Evolutionary conservation across 345 rosid species (phyloP).

Genomic region (Physaria fendleri): DNA sequence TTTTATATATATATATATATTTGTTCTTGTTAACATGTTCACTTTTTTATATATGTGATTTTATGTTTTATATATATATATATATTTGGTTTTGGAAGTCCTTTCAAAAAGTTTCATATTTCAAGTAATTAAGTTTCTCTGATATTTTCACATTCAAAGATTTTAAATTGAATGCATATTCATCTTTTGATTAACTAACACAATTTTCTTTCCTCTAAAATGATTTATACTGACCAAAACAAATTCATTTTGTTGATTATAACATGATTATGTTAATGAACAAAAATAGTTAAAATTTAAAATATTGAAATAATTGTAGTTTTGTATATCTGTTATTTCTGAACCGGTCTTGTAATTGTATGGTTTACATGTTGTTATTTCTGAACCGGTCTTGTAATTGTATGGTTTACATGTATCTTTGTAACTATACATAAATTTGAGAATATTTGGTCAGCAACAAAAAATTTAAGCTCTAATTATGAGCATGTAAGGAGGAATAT

Average conservation of each 20-base stretch:
- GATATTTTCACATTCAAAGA: no score
- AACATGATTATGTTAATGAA: background rate
- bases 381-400: no score
- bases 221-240: background rate
- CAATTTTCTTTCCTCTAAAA: background rate
- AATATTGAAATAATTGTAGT: background rate
- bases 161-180: no score
- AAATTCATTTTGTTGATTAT: background rate
- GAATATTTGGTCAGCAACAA: conserved; percentile 1
- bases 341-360: background rate
- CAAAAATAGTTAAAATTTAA: background rate
- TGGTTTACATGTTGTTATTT: no score
- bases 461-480: background rate
- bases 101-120: no score
- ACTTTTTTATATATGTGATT: background rate
- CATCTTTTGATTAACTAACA: no score
- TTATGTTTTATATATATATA: background rate
- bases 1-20: no score
- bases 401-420: background rate
- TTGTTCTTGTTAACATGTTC: background rate
- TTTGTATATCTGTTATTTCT: background rate
- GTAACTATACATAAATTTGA: background rate
- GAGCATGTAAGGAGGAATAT: background rate
- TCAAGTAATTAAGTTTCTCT: no score
- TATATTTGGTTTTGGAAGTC: background rate